Evolutionary conservation across 1,139 yeast genomes (phyloP).

Genomic region (Torulaspora globosa): DNA sequence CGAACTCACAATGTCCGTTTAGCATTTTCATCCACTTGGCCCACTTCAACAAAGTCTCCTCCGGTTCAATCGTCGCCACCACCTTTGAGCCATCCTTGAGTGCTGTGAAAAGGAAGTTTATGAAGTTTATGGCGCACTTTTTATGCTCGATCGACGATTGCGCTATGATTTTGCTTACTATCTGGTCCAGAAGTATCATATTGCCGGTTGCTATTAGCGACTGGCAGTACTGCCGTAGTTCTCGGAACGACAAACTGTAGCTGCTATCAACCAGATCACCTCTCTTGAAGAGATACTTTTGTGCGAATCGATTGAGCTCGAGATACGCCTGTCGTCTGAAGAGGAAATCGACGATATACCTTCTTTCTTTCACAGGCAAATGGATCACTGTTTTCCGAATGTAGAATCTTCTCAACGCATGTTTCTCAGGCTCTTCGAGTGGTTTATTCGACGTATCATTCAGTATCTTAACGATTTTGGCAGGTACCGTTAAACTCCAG

Average conservation of each 20-base stretch:
- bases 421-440: constrained; percentile 8
- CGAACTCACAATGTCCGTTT: constrained; percentile 30
- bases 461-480: constrained; percentile 12
- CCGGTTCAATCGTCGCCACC: constrained; percentile 4
- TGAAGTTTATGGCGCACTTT: constrained; percentile 15
- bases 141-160: constrained; percentile 24
- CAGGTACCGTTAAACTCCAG: constrained; percentile 15
- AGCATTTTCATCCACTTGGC: constrained; percentile 23
- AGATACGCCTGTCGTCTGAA: constrained; percentile 17
- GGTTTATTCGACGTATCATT: constrained; percentile 9
- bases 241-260: constrained; percentile 20
- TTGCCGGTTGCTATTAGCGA: constrained; percentile 18
- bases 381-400: constrained; percentile 3
- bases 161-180: constrained; percentile 20
- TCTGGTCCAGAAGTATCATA: constrained; percentile 14
- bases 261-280: constrained; percentile 2
- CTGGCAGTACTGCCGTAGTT: constrained; percentile 22
- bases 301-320: constrained; percentile 16
- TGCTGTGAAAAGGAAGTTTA: constrained; percentile 18
- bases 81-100: constrained; percentile 8
- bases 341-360: constrained; percentile 18
- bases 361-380: constrained; percentile 12
- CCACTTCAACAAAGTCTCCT: constrained; percentile 26
- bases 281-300: constrained; percentile 14
- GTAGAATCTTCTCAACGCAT: constrained; percentile 7